Evolutionary conservation across 352 stramenopile species (phyloP), one percentile per base, ranked within the genome.

Genomic region (Globisporangium canariense): DNA sequence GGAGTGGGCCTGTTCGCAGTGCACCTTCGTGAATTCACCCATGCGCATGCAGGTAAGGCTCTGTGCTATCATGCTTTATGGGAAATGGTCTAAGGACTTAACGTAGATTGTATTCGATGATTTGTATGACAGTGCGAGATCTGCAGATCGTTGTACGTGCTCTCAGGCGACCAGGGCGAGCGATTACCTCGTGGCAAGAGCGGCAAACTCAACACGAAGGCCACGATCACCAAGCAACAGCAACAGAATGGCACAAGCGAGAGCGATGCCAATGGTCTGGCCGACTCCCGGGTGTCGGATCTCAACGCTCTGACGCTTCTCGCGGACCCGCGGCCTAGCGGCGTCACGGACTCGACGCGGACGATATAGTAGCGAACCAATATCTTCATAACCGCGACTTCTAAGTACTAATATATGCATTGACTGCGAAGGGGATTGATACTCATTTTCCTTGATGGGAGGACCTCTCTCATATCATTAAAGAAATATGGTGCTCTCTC

Each of bases 21-120:
- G 86, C 60, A 92, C 81, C 7, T 91, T 83, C 40, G 65, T 91
- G 22, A 94, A 94, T 43, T 60, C 63, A 7, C 67, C 79, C 10
- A 55, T 81, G 28, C 77, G 70, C 10, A 76, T 85, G 58, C 79
- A 91, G 66, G 85, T 92, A 88, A 58, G 70, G 18, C n/a, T 20
- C 16, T 7, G 8, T n/a, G 5, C 4, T 46, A 4, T 20, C 40
- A 18, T 47, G 18, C 9, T 47, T 0, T 41, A 41, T 41, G 8
- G 9, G 9, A 41, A 41, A 13, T 36, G 32, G 6, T 36, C 32
- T 36, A 7, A 7, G 32, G 32, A 9, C 28, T 28, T 74, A n/a
- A 14, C 6, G 55, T 58, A 28, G 10, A 30, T 41, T 54, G 14
- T 34, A 13, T 59, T 32, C 34, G 11, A 10, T 14, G 9, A 10